Conservation (phyloP, 2,329 filamentous ascomycete genomes). For the Talaromyces rugulosus region DNA sequence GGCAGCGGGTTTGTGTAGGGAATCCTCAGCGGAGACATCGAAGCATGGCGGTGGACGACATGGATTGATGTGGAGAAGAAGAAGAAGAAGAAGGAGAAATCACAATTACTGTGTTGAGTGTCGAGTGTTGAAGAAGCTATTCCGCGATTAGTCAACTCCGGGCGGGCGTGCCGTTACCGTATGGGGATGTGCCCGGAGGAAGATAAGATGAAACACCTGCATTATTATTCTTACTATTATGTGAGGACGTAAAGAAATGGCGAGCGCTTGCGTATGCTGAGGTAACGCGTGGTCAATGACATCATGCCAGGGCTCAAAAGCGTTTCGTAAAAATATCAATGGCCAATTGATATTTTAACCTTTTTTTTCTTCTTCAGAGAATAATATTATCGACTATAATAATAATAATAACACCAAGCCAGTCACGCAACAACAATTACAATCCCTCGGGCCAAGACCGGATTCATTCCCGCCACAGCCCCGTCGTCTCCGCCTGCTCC, state of each 20-base stretch:
- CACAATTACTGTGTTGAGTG: too few species aligned
- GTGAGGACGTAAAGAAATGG: too few species aligned
- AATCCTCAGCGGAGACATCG: slow-evolving; percentile 76
- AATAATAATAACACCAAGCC: too few species aligned
- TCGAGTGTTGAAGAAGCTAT: neutral
- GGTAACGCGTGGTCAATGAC: too few species aligned
- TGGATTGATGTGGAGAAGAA: neutral
- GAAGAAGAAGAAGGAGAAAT: neutral
- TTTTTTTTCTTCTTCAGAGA: neutral
- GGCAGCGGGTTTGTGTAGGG: slow-evolving; percentile 84
- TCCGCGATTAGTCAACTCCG: neutral
- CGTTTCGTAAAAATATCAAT: too few species aligned
- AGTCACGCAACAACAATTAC: neutral
- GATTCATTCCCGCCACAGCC: neutral
- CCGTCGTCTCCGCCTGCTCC: neutral
- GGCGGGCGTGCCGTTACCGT: neutral
- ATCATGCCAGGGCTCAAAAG: too few species aligned
- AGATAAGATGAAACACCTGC: neutral
- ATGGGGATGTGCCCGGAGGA: neutral
- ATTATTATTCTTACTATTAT: too few species aligned
- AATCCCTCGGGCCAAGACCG: neutral
- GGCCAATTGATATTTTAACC: too few species aligned
- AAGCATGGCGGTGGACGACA: slow-evolving; percentile 31
- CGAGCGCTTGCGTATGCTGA: too few species aligned
- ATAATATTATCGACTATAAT: too few species aligned